phyloP scores from a whole-genome alignment of 257 asterid genomes.

The Jacaranda mimosifolia region DNA sequence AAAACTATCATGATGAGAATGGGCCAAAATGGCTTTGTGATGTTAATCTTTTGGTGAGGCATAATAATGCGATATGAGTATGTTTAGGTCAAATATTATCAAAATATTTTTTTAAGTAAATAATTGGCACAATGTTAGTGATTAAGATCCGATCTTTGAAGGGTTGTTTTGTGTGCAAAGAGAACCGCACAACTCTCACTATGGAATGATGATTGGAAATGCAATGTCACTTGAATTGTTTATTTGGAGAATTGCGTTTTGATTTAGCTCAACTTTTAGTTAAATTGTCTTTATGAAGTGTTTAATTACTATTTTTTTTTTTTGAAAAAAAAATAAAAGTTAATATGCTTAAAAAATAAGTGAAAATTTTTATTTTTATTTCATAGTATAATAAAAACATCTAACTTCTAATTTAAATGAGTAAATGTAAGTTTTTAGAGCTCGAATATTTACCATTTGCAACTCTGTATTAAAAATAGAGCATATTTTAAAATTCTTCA shows the following conservation, averaged over 20 bases:
- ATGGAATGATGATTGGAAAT: conserved; percentile 45
- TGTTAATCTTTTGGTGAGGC: background rate
- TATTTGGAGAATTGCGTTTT: background rate
- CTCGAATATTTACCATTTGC: no score
- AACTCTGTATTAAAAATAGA: no score
- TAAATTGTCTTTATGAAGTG: no score
- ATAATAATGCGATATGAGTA: background rate
- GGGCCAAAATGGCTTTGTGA: background rate
- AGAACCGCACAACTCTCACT: background rate
- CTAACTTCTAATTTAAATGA: no score
- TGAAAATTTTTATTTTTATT: no score
- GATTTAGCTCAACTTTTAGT: background rate
- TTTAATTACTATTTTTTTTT: no score
- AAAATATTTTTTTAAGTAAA: background rate
- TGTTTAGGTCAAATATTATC: background rate
- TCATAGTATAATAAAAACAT: no score
- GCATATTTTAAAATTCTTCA: no score
- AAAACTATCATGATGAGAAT: no score
- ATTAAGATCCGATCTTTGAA: background rate
- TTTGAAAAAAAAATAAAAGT: no score
- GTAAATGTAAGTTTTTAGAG: no score
- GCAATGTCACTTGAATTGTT: conserved; percentile 25
- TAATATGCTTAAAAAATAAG: no score
- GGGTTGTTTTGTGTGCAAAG: background rate
- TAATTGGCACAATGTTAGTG: background rate